Evolutionary conservation across 1,284 basidiomycete species (phyloP).

Genomic region (Cutaneotrichosporon arboriforme): DNA sequence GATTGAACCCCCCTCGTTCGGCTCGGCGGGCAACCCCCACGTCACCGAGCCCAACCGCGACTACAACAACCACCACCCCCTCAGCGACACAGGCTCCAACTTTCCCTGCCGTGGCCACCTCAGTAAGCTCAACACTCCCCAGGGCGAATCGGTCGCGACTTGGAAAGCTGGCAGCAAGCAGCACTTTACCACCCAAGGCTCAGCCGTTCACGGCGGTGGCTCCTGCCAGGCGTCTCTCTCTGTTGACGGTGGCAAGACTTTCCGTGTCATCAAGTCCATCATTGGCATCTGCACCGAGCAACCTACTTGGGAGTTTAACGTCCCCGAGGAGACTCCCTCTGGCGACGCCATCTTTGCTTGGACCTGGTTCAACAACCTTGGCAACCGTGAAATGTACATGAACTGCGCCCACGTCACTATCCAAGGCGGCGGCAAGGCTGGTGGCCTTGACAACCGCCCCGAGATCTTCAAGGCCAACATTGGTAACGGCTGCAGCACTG

Average conservation of each 20-base stretch:
- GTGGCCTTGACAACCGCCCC: constrained; percentile 24
- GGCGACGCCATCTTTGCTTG: constrained; percentile 49
- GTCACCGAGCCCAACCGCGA: constrained; percentile 34
- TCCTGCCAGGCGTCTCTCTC: constrained; percentile 48
- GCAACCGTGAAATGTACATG: constrained; percentile 47
- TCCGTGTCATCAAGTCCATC: constrained; percentile 45
- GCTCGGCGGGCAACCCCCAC: constrained; percentile 34
- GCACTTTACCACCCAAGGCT: constrained; percentile 37
- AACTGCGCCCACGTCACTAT: constrained; percentile 49
- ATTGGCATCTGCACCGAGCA: constrained; percentile 47
- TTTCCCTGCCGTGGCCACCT: constrained; percentile 48
- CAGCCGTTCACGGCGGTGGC: constrained; percentile 46
- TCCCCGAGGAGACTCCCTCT: constrained; percentile 42
- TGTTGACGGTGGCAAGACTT: constrained; percentile 48
- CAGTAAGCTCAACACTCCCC: constrained; percentile 1
- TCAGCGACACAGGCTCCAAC: constrained; percentile 32
- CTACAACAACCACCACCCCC: constrained; percentile 45
- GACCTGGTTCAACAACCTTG: constrained; percentile 49
- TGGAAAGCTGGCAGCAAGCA: constrained; percentile 32
- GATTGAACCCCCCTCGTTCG: constrained; percentile 37
- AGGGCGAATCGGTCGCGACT: constrained; percentile 31
- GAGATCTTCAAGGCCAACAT: constrained; percentile 48
- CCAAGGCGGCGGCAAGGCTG: constrained; percentile 26
- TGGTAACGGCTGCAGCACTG: constrained; percentile 39
- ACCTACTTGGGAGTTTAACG: constrained; percentile 27